Base-by-base conservation (phyloP, 305 asterid genomes). In the Plantago lanceolata region DNA sequence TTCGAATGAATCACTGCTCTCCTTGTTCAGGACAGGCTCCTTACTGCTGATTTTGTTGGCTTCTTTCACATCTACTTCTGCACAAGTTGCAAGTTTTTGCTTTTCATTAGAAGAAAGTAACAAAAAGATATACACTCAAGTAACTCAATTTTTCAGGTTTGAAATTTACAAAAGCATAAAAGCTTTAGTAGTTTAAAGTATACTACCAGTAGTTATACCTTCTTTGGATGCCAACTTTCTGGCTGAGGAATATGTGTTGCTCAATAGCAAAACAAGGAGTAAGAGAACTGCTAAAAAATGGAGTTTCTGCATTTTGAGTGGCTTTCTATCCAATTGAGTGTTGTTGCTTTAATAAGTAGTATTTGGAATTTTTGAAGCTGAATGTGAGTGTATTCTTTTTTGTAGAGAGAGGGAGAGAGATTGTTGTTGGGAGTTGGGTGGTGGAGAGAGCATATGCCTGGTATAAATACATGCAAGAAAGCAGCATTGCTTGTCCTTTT, bases 291-390 rank as follows among this genome's bases (percentile, higher is more conserved):
- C 29, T 49, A 40, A 19, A 53, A 76, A 45, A 40, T 63, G 57
- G 21, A 37, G 56, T 15, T 57, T 78, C 35, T 66, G 75, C 85
- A 71, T 80, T 86, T 85, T 88, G 53, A 8, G 20, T 37, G 48
- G 50, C 35, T 63, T 50, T 8, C 43, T 35, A 6, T 50, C 20
- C 20, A 47, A 45, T 31, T 65, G 45, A 56, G 51, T 26, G 61
- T 17, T 51, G 48, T 17, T 51, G 54, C 19, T 54, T 0, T 45
- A 51, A 40, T 18, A 59, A 8, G 19, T 17, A 66, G 40, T 28
- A 45, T 40, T 59, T 20, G 43, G 19, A 49, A 43, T 4, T 1
- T n/a, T 54, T 17, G 67, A n/a, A 49, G 6, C 63, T 24, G 69
- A 48, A 70, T 50, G 28, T 19, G 40, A 26, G 19, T 55, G 26